phyloP scores from a whole-genome alignment of 257 asterid genomes.

The Jasminum sambac region DNA sequence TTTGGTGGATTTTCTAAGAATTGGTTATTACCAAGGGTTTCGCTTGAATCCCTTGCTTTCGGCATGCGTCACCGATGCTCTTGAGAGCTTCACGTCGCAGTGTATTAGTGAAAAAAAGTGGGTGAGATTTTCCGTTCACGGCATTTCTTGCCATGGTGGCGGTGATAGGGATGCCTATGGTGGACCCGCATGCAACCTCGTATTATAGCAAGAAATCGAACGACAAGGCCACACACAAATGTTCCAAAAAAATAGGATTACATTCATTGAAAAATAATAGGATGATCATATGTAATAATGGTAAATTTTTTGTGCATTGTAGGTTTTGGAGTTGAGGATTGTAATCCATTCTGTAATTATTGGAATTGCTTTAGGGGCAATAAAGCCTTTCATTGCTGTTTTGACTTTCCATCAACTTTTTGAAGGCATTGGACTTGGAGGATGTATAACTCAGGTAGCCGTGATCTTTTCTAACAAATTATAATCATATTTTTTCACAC shows the following conservation, averaged over 20 bases:
- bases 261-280: no score
- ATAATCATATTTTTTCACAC: no score
- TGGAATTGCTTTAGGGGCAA: conserved; percentile 50
- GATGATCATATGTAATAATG: no score
- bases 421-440: conserved; percentile 59
- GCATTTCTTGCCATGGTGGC: conserved; percentile 24
- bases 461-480: no score
- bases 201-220: conserved; percentile 23
- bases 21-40: no score
- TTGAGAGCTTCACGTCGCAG: background rate
- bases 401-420: conserved; percentile 47
- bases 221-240: conserved; percentile 12
- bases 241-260: no score
- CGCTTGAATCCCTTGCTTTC: no score
- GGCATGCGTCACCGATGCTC: no score
- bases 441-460: conserved; percentile 46
- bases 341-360: conserved; percentile 46
- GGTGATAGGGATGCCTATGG: conserved; percentile 22
- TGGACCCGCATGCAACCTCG: conserved; percentile 45
- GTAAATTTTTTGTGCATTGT: no score
- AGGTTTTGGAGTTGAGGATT: conserved; percentile 54
- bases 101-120: conserved; percentile 9
- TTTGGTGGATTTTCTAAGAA: no score
- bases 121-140: conserved; percentile 26
- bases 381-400: conserved; percentile 43